Percentiles rank a stretch among this genome's conserved stretches.
Conservation (phyloP, 2,329 filamentous ascomycete genomes). For the Neobulgaria alba region DNA sequence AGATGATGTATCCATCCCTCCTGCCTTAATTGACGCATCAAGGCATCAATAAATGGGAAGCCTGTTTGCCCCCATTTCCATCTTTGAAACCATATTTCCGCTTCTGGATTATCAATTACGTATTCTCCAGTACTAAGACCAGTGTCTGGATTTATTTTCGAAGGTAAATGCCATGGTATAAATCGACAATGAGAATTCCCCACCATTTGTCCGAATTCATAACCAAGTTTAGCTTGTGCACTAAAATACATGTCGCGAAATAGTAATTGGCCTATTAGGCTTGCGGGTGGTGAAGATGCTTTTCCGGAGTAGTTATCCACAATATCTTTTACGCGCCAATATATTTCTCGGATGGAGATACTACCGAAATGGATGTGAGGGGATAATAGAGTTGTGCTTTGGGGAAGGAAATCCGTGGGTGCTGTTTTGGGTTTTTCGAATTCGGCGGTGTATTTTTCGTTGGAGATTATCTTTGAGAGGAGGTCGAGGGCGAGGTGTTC, state of each 20-base stretch:
- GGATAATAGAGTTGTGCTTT: conserved; percentile 64
- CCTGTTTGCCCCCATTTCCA: conserved; percentile 64
- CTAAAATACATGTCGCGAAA: conserved; percentile 82
- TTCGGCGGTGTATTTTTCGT: conserved; percentile 60
- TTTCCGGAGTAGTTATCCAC: conserved; percentile 46
- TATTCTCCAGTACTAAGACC: conserved; percentile 50
- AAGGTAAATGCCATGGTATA: conserved; percentile 70
- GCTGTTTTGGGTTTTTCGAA: conserved; percentile 72
- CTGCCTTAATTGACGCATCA: conserved; percentile 64
- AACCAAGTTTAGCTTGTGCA: conserved; percentile 61
- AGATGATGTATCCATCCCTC: conserved; percentile 79
- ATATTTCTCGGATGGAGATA: conserved; percentile 62
- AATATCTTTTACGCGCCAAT: conserved; percentile 59
- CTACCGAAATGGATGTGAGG: conserved; percentile 69
- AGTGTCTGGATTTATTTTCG: conserved; percentile 37
- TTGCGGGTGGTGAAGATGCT: conserved; percentile 51
- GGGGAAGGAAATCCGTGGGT: conserved; percentile 64
- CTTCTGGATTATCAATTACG: conserved; percentile 51
- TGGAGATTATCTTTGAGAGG: conserved; percentile 49
- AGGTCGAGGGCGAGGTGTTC: conserved; percentile 53
- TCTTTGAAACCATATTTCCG: conserved; percentile 57
- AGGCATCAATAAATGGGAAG: conserved; percentile 72
- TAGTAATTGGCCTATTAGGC: conserved; percentile 61
- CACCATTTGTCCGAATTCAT: conserved; percentile 53
- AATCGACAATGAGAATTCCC: conserved; percentile 63